Base-by-base conservation (phyloP, 805 yeast genomes). In the Cyberlindnera bimundalis region DNA sequence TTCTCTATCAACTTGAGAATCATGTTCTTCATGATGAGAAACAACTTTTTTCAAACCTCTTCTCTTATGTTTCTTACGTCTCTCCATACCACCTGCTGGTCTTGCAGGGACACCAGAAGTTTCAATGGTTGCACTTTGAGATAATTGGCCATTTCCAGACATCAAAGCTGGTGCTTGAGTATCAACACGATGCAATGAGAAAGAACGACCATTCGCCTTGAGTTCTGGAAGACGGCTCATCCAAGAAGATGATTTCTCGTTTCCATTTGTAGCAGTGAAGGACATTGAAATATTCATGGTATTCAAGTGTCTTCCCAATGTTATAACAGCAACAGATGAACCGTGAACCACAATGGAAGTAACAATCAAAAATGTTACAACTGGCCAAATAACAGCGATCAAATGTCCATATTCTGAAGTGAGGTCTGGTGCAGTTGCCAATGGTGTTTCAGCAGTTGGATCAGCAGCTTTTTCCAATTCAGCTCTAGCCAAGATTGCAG, bases 331-430 rank as follows among this genome's bases (percentile, higher is more conserved):
- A 19, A 87, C 88, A 0, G 96, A 86, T 0, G 95, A 87, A 3
- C 97, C 97, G 62, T 89, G 97, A 17, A 89, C 91, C 15, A 85
- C 67, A 52, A 89, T 86, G 0, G 96, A 89, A 1, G 90, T 73
- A 4, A 89, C 70, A 18, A 89, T 84, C 48, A 89, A 67, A 56
- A 89, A 89, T 26, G 89, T 79, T 0, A 84, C 81, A 9, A 86
- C 73, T 1, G 96, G 95, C 96, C 96, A 88, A 27, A 88, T 71
- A 5, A 48, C 10, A 5, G 87, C 75, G 47, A 50, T 43, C 24
- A 48, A 32, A 9, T 40, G 48, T 20, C 48, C 48, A 18, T 45
- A 38, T 13, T 40, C 33, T 2, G 47, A 36, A 14, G 33, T 46
- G 5, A 35, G 15, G 55, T 56, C 15, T 0, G 88, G 84, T 6